Conservation (phyloP, 768 basidiomycete species). For the Russula olivacea region DNA sequence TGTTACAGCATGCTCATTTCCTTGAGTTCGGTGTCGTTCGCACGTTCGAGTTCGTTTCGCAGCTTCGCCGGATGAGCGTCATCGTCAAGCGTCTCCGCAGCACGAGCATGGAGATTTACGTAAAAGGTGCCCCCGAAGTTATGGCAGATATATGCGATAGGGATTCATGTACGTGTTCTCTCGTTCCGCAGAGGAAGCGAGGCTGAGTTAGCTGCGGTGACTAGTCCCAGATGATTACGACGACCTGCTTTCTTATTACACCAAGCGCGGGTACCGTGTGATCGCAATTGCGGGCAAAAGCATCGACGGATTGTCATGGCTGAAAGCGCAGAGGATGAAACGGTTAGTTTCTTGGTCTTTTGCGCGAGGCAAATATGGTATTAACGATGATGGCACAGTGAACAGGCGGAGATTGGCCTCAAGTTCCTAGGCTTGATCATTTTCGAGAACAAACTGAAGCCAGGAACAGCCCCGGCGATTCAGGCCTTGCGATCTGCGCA, state of each 20-base stretch:
- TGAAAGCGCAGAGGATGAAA: constrained; percentile 95
- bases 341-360: constrained; percentile 42
- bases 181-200: not conserved
- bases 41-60: constrained; percentile 93
- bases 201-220: not conserved
- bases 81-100: constrained; percentile 94
- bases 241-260: constrained; percentile 94
- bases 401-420: constrained; percentile 87
- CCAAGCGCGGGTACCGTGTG: constrained; percentile 92
- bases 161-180: constrained; percentile 66
- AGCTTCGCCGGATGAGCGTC: constrained; percentile 93
- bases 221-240: constrained; percentile 95
- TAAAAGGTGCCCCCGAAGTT: constrained; percentile 98
- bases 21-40: constrained; percentile 94
- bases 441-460: constrained; percentile 96
- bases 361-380: constrained; percentile 1
- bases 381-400: constrained; percentile 44
- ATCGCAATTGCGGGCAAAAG: constrained; percentile 98
- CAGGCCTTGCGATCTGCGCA: constrained; percentile 84
- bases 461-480: constrained; percentile 85
- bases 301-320: constrained; percentile 89
- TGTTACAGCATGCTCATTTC: constrained; percentile 83
- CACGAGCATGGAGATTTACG: constrained; percentile 93
- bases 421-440: constrained; percentile 93
- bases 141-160: constrained; percentile 93